Evolutionary conservation across 1,284 basidiomycete genomes (phyloP).

Genomic region (Puccinia triticina): DNA sequence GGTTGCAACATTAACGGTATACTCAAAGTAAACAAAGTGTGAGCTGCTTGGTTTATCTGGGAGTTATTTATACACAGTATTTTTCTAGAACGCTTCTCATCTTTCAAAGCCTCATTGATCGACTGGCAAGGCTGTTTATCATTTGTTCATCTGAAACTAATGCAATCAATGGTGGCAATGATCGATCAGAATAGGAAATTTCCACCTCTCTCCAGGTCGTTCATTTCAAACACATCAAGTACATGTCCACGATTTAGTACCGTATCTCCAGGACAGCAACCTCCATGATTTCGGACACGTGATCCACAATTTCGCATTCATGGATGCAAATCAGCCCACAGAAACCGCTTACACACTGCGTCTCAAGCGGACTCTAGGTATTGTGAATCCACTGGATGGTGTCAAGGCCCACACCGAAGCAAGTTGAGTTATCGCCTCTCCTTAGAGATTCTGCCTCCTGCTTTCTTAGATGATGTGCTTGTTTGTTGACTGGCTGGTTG

Average conservation of each 20-base stretch:
- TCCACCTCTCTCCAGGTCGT: conserved; percentile 70
- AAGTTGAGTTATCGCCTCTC: conserved; percentile 59
- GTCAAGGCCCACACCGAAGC: conserved; percentile 67
- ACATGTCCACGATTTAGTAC: conserved; percentile 89
- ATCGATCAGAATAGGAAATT: conserved; percentile 59
- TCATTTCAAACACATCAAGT: conserved; percentile 86
- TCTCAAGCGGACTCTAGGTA: conserved; percentile 76
- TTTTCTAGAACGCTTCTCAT: background rate
- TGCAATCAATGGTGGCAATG: background rate
- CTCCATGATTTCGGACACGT: conserved; percentile 92
- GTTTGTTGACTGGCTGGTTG: background rate
- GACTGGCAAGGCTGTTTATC: conserved; percentile 76
- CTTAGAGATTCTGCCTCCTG: conserved; percentile 56
- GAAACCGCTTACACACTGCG: conserved; percentile 61
- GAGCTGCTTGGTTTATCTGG: conserved; percentile 17
- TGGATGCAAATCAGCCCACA: conserved; percentile 78
- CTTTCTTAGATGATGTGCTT: background rate
- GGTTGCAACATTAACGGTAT: conserved; percentile 91
- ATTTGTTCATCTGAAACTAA: conserved; percentile 60
- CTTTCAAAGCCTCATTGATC: conserved; percentile 60
- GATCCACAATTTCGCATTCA: conserved; percentile 80
- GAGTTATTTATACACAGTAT: background rate
- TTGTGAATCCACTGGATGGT: conserved; percentile 81
- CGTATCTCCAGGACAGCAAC: conserved; percentile 83
- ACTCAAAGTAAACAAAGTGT: conserved; percentile 92